Conservation (phyloP, 2,329 filamentous ascomycete genomes). For the Fusarium protoensiforme region DNA sequence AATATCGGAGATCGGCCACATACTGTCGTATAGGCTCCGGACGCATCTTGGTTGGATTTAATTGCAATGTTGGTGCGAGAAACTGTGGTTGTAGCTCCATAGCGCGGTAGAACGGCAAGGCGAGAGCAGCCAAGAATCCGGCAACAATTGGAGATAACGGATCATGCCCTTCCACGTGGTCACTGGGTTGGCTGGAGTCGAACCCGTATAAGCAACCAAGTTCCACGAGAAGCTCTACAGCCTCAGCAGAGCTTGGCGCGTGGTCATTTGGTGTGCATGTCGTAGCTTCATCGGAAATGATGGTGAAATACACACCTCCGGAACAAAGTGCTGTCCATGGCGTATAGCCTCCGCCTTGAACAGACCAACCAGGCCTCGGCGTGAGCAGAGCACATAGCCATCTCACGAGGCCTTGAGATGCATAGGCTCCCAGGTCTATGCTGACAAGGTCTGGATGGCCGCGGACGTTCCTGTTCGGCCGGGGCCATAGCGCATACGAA, state of each 20-base stretch:
- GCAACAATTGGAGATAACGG: constrained; percentile 1
- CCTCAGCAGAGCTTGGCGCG: neutral
- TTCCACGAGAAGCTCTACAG: constrained; percentile 8
- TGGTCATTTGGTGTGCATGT: neutral
- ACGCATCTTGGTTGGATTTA: neutral
- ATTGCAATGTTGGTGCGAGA: neutral
- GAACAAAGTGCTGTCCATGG: constrained; percentile 11
- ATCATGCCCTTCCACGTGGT: neutral
- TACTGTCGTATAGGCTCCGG: neutral
- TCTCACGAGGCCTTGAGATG: neutral
- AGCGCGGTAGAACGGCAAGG: constrained; percentile 1
- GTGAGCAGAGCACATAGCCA: constrained; percentile 9
- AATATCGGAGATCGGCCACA: constrained; percentile 29
- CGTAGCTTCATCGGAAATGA: neutral
- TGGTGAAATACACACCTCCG: neutral
- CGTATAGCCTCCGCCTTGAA: neutral
- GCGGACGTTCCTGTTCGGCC: neutral
- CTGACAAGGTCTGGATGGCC: neutral
- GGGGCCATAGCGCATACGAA: neutral
- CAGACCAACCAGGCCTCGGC: constrained; percentile 3
- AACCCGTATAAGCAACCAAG: constrained; percentile 2
- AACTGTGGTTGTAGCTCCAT: neutral
- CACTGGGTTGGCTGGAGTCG: neutral
- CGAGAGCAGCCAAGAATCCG: constrained; percentile 1
- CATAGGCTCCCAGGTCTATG: neutral